A percentile compares a stretch with the other conserved stretches of the same genome.
These are phyloP conservation scores for Exophiala mesophila DNA, from an alignment of 2,329 filamentous ascomycete genomes.

Conservation along the genomic window DNA sequence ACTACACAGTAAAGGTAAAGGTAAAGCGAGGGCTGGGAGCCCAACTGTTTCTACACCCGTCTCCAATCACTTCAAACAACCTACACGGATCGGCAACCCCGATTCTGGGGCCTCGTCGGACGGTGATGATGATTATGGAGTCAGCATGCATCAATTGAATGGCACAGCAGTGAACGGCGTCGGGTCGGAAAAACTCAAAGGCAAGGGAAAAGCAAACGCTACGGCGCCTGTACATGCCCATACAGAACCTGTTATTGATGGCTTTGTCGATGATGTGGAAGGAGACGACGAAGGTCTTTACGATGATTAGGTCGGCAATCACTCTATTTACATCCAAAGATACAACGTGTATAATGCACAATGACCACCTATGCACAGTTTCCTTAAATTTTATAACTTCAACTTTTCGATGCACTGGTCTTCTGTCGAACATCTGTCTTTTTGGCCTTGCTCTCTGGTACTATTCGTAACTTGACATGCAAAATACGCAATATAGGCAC, in stretches of 20 bases:
- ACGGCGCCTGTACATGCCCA: background rate
- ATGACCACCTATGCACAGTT: too few species aligned
- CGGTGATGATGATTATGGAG: slow-evolving; percentile 33
- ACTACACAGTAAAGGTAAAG: slow-evolving; percentile 22
- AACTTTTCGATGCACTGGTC: too few species aligned
- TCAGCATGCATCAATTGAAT: slow-evolving; percentile 31
- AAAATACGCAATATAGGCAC: too few species aligned
- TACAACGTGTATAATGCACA: too few species aligned
- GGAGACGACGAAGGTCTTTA: slow-evolving; percentile 23
- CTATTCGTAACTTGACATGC: too few species aligned
- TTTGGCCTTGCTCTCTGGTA: too few species aligned
- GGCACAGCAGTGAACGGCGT: slow-evolving; percentile 29
- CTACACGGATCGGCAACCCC: slow-evolving; percentile 22
- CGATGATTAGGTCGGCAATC: slow-evolving; percentile 18
- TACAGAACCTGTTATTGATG: slow-evolving; percentile 30
- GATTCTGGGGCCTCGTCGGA: slow-evolving; percentile 26
- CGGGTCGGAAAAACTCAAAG: slow-evolving; percentile 30
- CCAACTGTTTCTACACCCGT: background rate
- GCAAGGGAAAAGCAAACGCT: slow-evolving; percentile 33
- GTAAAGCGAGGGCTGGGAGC: slow-evolving; percentile 21
- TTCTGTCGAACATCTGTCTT: too few species aligned
- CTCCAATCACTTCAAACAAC: slow-evolving; percentile 9
- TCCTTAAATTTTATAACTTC: too few species aligned
- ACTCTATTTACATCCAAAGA: too few species aligned
- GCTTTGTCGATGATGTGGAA: slow-evolving; percentile 23